These are phyloP conservation scores for Leishmania aethiopica DNA, from an alignment of 208 protist genomes.

Conservation along the genomic window DNA sequence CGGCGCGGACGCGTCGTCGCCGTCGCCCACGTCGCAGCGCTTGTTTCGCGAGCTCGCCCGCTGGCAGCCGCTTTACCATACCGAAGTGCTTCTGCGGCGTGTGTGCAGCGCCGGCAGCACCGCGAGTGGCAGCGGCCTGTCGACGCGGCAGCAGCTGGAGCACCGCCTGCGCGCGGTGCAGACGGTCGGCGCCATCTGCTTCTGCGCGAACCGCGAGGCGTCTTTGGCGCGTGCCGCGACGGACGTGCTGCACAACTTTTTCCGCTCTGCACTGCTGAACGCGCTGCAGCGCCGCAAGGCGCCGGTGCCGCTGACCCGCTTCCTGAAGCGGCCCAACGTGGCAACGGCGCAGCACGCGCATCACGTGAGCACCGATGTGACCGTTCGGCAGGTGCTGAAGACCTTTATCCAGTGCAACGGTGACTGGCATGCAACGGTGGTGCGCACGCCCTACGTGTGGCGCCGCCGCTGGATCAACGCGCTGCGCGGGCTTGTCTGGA, in stretches of 20 bases:
- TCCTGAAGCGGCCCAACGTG: constrained; percentile 62
- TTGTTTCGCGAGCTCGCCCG: constrained; percentile 66
- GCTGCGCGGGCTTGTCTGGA: constrained; percentile 79
- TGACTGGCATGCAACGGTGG: constrained; percentile 65
- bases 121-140: constrained; percentile 5
- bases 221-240: constrained; percentile 76
- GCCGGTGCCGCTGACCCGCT: constrained; percentile 64
- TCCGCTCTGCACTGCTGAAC: constrained; percentile 77
- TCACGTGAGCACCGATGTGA: constrained; percentile 61
- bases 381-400: constrained; percentile 69
- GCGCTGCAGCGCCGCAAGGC: constrained; percentile 68
- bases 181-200: constrained; percentile 78
- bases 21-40: constrained; percentile 9
- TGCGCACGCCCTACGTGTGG: constrained; percentile 70
- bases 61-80: constrained; percentile 77
- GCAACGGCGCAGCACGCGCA: constrained; percentile 69
- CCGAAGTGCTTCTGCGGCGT: constrained; percentile 73
- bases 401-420: constrained; percentile 64
- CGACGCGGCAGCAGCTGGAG: constrained; percentile 44
- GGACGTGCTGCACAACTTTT: constrained; percentile 85
- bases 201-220: constrained; percentile 77
- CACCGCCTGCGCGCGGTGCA: constrained; percentile 68
- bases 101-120: constrained; percentile 48
- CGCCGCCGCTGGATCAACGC: constrained; percentile 82
- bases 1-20: not conserved